These are phyloP conservation scores for Hapsidospora chrysogenum DNA, from an alignment of 495 filamentous ascomycete genomes.

Conservation along the genomic window DNA sequence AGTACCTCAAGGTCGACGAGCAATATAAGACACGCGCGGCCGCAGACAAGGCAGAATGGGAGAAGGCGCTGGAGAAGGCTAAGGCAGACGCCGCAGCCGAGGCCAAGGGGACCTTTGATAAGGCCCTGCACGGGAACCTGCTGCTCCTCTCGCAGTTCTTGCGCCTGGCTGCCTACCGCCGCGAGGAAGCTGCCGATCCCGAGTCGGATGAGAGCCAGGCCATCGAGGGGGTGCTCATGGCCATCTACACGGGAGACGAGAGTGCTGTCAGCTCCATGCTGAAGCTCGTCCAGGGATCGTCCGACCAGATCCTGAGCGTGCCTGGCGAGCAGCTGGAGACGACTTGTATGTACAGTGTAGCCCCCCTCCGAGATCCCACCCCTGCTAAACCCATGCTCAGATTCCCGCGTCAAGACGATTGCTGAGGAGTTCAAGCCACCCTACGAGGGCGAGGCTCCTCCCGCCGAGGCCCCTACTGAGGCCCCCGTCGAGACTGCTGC, in stretches of 20 bases:
- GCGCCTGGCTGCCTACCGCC: conserved; percentile 55
- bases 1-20: conserved; percentile 67
- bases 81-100: conserved; percentile 43
- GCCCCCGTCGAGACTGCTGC: conserved; percentile 5
- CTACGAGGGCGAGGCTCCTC: no score
- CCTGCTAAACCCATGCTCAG: conserved; percentile 11
- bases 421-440: conserved; percentile 5
- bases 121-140: conserved; percentile 33
- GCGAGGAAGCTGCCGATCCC: conserved; percentile 45
- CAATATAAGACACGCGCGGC: conserved; percentile 53
- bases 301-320: conserved; percentile 52
- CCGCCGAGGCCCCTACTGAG: conserved; percentile 22
- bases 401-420: conserved; percentile 14
- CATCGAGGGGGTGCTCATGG: conserved; percentile 75
- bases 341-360: conserved; percentile 48
- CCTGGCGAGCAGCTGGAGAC: conserved; percentile 45
- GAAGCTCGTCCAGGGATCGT: conserved; percentile 66
- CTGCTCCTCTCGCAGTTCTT: conserved; percentile 65
- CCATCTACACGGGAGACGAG: conserved; percentile 76
- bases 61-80: conserved; percentile 53
- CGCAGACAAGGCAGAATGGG: conserved; percentile 54
- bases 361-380: no score
- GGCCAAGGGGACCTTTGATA: conserved; percentile 16
- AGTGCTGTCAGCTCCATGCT: conserved; percentile 67
- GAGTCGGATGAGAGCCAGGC: conserved; percentile 57